These are phyloP conservation scores for Phylloporus sp. DNA, from an alignment of 1,284 basidiomycete genomes.

Conservation along the genomic window DNA sequence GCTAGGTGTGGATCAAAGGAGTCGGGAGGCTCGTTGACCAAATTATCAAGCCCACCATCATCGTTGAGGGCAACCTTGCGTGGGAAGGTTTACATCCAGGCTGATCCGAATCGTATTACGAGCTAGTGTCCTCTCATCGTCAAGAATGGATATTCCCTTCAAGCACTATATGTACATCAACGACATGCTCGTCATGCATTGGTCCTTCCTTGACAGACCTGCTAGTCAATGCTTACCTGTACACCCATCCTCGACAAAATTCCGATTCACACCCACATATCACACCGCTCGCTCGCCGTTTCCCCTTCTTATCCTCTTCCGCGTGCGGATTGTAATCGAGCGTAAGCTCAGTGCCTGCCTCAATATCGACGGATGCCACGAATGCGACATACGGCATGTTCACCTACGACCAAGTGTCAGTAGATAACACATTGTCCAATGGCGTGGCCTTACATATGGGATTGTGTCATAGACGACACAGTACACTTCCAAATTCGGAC, in stretches of 20 bases:
- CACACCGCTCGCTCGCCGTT: conserved; percentile 26
- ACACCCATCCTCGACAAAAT: conserved; percentile 39
- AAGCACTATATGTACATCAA: too few relatives aligned
- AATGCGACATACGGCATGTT: conserved; percentile 70
- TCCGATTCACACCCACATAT: conserved; percentile 31
- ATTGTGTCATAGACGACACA: conserved; percentile 68
- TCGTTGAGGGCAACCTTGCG: conserved; percentile 8
- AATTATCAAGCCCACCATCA: conserved; percentile 39
- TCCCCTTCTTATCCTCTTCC: conserved; percentile 36
- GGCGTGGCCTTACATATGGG: conserved; percentile 51
- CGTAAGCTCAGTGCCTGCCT: conserved; percentile 61
- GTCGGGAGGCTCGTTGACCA: too few relatives aligned
- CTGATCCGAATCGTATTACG: too few relatives aligned
- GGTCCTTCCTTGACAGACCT: too few relatives aligned
- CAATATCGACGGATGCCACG: conserved; percentile 57
- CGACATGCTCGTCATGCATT: too few relatives aligned
- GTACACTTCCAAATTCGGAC: conserved; percentile 63
- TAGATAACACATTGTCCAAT: not conserved
- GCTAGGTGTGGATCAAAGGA: too few relatives aligned
- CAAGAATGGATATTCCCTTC: too few relatives aligned
- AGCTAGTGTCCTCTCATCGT: too few relatives aligned
- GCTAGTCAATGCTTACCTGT: not conserved
- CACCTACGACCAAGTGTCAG: conserved; percentile 44
- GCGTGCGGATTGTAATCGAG: conserved; percentile 67
- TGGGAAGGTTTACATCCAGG: not conserved